phyloP scores from a whole-genome alignment of 495 filamentous ascomycete species.

The Neurospora sp. region DNA sequence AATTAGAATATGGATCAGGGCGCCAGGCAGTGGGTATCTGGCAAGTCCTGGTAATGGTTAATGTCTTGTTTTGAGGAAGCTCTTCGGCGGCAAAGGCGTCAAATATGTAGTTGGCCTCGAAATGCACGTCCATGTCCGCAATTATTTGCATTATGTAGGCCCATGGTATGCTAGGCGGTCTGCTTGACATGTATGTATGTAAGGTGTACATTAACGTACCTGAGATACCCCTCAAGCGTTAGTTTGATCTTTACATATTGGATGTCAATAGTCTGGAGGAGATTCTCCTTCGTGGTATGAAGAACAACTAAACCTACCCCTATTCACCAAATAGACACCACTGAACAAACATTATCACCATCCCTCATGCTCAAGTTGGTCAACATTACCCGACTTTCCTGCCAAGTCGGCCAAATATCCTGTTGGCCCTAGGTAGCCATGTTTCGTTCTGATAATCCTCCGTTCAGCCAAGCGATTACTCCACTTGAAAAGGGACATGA shows the following conservation, averaged over 20 bases:
- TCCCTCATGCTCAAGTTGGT: not conserved
- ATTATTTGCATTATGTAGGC: not conserved
- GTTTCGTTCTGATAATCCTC: slow-evolving; percentile 12
- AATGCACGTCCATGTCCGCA: not conserved
- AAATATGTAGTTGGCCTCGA: not conserved
- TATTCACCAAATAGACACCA: not conserved
- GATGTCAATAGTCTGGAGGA: not conserved
- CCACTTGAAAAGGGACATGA: slow-evolving; percentile 3
- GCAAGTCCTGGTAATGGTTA: not conserved
- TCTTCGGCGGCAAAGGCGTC: not conserved
- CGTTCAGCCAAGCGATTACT: not conserved
- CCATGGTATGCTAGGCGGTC: not conserved
- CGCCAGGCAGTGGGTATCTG: not conserved
- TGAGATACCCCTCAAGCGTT: not conserved
- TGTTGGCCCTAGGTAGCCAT: not conserved
- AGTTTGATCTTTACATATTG: not conserved
- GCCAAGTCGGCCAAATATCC: not conserved
- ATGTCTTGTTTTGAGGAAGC: not conserved
- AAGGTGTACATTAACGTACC: not conserved
- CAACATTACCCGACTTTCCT: not conserved
- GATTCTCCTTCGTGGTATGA: not conserved
- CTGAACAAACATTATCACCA: not conserved
- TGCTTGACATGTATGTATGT: not conserved
- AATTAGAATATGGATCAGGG: not conserved
- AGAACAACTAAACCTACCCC: not conserved